phyloP scores from a whole-genome alignment of 441 rosid species.

The Populus hybrid region DNA sequence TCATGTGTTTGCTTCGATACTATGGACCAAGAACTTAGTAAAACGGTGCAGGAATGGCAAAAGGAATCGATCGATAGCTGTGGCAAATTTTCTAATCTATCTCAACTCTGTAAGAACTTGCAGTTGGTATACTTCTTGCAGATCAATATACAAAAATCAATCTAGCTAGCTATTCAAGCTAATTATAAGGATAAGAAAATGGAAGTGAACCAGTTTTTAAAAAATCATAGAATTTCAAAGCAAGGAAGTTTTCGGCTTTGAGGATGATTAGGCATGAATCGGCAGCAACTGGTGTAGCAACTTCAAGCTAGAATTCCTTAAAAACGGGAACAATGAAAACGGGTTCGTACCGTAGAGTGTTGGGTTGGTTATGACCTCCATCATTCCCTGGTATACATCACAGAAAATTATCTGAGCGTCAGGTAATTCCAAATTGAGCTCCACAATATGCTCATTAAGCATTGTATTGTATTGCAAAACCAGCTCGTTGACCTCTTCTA shows the following conservation, averaged over 20 bases:
- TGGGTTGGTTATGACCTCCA: slow-evolving; percentile 42
- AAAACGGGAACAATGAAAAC: not conserved
- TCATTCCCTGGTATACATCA: slow-evolving; percentile 44
- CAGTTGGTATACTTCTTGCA: no score
- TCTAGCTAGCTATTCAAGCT: no score
- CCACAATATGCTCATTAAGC: slow-evolving; percentile 34
- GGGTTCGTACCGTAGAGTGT: slow-evolving; percentile 31
- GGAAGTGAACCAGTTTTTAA: not conserved
- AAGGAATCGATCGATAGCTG: no score
- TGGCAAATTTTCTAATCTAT: no score
- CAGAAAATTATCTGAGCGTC: slow-evolving; percentile 47
- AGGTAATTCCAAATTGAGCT: slow-evolving; percentile 36
- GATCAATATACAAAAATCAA: no score
- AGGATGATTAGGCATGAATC: not conserved
- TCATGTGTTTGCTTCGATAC: not conserved
- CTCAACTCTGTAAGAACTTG: no score
- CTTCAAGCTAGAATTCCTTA: not conserved
- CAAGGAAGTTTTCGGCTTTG: not conserved
- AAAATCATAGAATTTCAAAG: not conserved
- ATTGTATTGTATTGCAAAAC: slow-evolving; percentile 44
- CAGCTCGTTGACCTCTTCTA: slow-evolving; percentile 43
- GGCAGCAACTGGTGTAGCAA: not conserved
- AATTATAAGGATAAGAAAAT: no score
- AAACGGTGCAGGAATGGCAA: no score
- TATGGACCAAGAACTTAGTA: not conserved